phyloP scores from a whole-genome alignment of 345 rosid genomes.

The Camelina sativa region DNA sequence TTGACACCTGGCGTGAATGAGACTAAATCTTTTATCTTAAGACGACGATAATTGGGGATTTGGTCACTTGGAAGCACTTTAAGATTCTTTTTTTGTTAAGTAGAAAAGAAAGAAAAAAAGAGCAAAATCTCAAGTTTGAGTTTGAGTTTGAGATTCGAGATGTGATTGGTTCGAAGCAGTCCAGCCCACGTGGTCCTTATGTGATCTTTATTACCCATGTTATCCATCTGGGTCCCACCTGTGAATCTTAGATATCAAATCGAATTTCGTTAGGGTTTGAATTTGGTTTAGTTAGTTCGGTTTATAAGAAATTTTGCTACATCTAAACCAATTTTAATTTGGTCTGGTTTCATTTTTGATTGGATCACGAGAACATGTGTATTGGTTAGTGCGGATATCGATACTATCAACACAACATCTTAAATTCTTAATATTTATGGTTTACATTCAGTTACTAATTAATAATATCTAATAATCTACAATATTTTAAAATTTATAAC shows the following conservation, averaged over 20 bases:
- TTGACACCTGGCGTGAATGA: constrained; percentile 43
- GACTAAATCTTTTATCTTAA: constrained; percentile 30
- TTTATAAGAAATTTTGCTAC: not conserved
- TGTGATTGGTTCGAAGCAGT: constrained; percentile 42
- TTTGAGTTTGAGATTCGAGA: constrained; percentile 38
- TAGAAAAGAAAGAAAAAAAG: not conserved
- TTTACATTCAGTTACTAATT: too few species aligned
- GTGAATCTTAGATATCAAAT: not conserved
- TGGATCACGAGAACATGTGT: not conserved
- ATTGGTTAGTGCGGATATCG: too few species aligned
- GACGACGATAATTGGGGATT: constrained; percentile 40
- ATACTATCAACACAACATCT: too few species aligned
- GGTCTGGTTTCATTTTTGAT: not conserved
- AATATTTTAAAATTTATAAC: too few species aligned
- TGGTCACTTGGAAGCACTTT: constrained; percentile 35
- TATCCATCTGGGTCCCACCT: constrained; percentile 30
- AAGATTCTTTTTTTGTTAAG: constrained; percentile 23
- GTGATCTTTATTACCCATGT: constrained; percentile 27
- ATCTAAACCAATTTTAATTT: not conserved
- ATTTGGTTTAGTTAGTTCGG: constrained; percentile 23
- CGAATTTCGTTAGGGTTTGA: constrained; percentile 20
- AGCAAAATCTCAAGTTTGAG: constrained; percentile 24
- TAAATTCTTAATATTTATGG: too few species aligned
- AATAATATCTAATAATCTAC: too few species aligned
- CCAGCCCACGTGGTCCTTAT: constrained; percentile 35